These are phyloP conservation scores for Clonostachys sp. DNA, from an alignment of 2,329 filamentous ascomycete species.

Conservation along the genomic window DNA sequence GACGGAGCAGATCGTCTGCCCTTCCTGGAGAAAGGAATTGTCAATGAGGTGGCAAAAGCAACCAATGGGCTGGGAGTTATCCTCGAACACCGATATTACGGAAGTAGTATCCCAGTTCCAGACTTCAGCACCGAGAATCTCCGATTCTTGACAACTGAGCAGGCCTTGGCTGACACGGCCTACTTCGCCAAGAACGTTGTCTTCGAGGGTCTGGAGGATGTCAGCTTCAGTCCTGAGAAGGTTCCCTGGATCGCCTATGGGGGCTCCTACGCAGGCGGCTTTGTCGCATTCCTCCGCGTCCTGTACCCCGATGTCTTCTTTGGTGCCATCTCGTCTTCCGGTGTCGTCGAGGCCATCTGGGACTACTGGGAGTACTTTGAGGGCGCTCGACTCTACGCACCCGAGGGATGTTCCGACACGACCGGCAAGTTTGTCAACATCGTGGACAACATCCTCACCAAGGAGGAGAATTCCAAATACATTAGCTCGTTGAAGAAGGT, in stretches of 20 bases:
- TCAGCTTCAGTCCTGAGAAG: conserved; percentile 59
- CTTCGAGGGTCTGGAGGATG: conserved; percentile 64
- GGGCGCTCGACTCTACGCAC: conserved; percentile 41
- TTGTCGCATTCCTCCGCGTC: conserved; percentile 71
- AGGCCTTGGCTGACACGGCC: conserved; percentile 74
- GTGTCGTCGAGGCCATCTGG: conserved; percentile 71
- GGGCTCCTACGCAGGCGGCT: conserved; percentile 77
- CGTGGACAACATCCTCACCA: conserved; percentile 44
- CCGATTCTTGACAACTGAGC: conserved; percentile 79
- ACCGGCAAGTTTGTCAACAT: conserved; percentile 53
- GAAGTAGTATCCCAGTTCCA: conserved; percentile 63
- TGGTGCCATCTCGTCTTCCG: conserved; percentile 76
- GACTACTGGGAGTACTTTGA: conserved; percentile 67
- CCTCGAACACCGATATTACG: conserved; percentile 86
- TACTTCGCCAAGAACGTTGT: conserved; percentile 74
- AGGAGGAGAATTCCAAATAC: conserved; percentile 24
- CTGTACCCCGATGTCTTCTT: conserved; percentile 75
- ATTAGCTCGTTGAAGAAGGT: conserved; percentile 37
- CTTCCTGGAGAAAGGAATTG: conserved; percentile 74
- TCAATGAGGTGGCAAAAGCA: conserved; percentile 64
- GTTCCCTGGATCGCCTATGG: conserved; percentile 77
- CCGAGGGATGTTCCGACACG: conserved; percentile 57
- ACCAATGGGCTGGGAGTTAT: conserved; percentile 74
- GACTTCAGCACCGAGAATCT: conserved; percentile 65
- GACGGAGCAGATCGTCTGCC: conserved; percentile 56